These are phyloP conservation scores for Colletotrichum scovillei DNA, from an alignment of 2,329 filamentous ascomycete species.

Conservation along the genomic window DNA sequence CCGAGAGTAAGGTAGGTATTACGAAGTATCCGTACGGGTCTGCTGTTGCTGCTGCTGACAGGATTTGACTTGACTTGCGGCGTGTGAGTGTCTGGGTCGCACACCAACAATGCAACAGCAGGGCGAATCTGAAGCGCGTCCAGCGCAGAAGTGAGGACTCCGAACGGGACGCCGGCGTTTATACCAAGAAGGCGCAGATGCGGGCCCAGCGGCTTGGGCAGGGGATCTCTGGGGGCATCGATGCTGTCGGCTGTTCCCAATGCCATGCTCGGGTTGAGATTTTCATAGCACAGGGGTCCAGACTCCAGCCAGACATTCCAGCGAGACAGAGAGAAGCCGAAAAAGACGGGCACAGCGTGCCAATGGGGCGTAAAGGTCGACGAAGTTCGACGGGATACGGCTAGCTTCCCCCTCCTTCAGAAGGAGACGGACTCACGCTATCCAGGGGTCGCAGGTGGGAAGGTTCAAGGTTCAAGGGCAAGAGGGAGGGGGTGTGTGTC, in stretches of 20 bases:
- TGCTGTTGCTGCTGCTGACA: background rate
- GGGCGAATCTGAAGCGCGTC: conserved; percentile 13
- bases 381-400: background rate
- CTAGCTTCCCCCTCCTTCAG: background rate
- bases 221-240: conserved; percentile 27
- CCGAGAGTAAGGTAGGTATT: background rate
- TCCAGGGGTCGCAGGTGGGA: background rate
- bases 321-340: background rate
- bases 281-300: conserved; percentile 18
- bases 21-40: background rate
- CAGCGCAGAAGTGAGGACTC: conserved; percentile 11
- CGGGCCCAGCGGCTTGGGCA: conserved; percentile 25
- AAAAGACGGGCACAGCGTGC: background rate
- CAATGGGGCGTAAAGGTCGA: background rate
- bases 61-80: background rate
- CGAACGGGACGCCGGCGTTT: conserved; percentile 30
- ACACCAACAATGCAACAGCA: conserved; percentile 24
- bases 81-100: background rate
- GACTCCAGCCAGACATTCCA: background rate
- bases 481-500: background rate
- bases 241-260: conserved; percentile 1
- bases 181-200: conserved; percentile 33
- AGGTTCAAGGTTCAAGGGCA: background rate
- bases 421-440: background rate
- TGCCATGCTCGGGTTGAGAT: conserved; percentile 11